Evolutionary conservation across 495 filamentous ascomycete genomes (phyloP), one percentile per base, ranked within the genome.

Genomic region (Lasiosphaeria miniovina): DNA sequence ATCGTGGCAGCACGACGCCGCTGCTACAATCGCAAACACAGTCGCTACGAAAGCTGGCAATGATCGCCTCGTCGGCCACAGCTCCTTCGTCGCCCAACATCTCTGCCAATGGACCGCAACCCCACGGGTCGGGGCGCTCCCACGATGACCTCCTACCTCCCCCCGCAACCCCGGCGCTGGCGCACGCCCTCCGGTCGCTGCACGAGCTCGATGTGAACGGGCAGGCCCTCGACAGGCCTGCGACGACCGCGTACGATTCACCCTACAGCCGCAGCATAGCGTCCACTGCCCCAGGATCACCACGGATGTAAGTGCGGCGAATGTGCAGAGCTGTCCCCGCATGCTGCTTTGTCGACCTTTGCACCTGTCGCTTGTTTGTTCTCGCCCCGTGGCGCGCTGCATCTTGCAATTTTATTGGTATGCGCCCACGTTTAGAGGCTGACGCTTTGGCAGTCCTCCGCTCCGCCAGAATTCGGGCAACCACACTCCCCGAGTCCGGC

Each of bases 381-480:
- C 33, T 10, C 17, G 24, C 46, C 12, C 41, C 24, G 9, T 24
- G n/a, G 4, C 12, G 48, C 32, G 3, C 35, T 34, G 51, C 51
- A 11, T 15, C 11, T 45, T 7, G 17, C 14, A 33, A 7, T 24
- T 24, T 56, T 36, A 33, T 49, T 53, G 11, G 55, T 41, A 55
- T 46, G 50, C 38, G 38, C 38, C 38, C 7, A 14, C n/a, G 17
- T 17, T 14, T 62, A 54, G 31, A 49, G 33, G 51, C 66, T 71
- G 61, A 70, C 55, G 35, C n/a, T 17, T 12, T 7, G 52, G 68
- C 51, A 88, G 75, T 55, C 82, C 69, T 55, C 83, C 72, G 59
- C 70, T 75, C 62, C 76, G 82, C 67, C 82, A 84, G 58, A 83
- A 85, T 52, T 89, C 86, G 3, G 84, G 84, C 55, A 76, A 77